Base-by-base conservation (phyloP, 148 eudicot genomes). In the Simmondsia chinensis region DNA sequence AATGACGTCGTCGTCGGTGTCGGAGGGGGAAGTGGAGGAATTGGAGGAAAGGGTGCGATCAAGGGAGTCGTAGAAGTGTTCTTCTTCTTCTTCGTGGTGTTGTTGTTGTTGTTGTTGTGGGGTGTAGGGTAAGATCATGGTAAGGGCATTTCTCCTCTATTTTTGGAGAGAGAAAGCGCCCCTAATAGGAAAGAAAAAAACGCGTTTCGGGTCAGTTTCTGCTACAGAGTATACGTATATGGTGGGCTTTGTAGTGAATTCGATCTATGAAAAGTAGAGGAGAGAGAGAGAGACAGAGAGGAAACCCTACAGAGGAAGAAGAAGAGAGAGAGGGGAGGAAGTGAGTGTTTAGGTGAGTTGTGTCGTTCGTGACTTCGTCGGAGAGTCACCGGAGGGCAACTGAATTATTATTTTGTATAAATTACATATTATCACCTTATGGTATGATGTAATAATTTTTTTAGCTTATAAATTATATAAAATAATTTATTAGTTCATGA, bases 1-100 rank as follows among this genome's bases (percentile, higher is more conserved):
- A 52, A 37, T 61, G 57, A 35, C 57, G 27, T 63, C 71, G 20
- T 61, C 76, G 30, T 68, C 86, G 6, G 55, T 46, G 3, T 79
- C 82, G 1, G 79, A 71, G 10, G 61, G 56, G 2, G 77, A 64
- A 10, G 87, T 74, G 1, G 80, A 75, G 14, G 73, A 57, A 17
- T 80, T 65, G 5, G 85, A 61, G 0, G 94, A 80, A 1, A 63
- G 44, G 34, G 55, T 63, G 20, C 68, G 41, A 27, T 63, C 68
- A 40, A 63, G 49, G 0, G 68, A 63, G 10, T 63, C 68, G 23
- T 54, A 63, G 4, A 55, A 63, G 2, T 12, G 33, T 6, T 63
- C 68, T 19, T 54, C 61, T 40, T 28, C 50, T 1, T 43, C 37
- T 20, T 39, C 31, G 10, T 28, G 38, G 20, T 54, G 31, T 32